phyloP scores from a whole-genome alignment of 257 asterid genomes.

The Nicotiana benthamiana region DNA sequence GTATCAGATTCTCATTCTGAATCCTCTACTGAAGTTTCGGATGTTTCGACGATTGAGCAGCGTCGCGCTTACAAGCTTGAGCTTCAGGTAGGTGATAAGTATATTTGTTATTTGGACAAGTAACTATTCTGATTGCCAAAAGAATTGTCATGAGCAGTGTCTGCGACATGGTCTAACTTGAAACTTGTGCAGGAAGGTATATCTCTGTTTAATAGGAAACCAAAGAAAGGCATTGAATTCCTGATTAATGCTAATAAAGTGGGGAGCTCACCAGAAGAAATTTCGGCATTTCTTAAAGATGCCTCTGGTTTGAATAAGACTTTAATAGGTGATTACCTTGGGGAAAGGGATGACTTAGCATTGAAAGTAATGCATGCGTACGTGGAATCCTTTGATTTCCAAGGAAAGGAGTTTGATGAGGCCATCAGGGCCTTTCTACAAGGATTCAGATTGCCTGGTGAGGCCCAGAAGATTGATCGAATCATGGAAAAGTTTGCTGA shows the following conservation, averaged over 20 bases:
- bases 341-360: slow-evolving; percentile 97
- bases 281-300: slow-evolving; percentile 79
- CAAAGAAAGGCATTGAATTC: slow-evolving; percentile 92
- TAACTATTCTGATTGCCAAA: slow-evolving; percentile 13
- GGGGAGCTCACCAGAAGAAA: slow-evolving; percentile 82
- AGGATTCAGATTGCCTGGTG: slow-evolving; percentile 97
- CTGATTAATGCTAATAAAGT: slow-evolving; percentile 90
- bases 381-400: slow-evolving; percentile 95
- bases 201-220: slow-evolving; percentile 94
- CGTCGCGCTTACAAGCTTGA: slow-evolving; percentile 98
- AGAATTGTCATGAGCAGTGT: background rate
- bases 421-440: slow-evolving; percentile 86
- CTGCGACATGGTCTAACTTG: slow-evolving; percentile 16
- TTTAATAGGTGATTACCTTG: slow-evolving; percentile 92
- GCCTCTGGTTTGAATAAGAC: slow-evolving; percentile 84
- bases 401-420: slow-evolving; percentile 88
- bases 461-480: slow-evolving; percentile 98
- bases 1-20: slow-evolving; percentile 83
- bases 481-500: slow-evolving; percentile 98
- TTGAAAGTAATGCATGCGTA: slow-evolving; percentile 96
- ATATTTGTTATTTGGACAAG: slow-evolving; percentile 12
- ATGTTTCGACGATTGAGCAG: slow-evolving; percentile 82
- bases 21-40: slow-evolving; percentile 81
- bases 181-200: slow-evolving; percentile 90
- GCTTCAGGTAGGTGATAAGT: slow-evolving; percentile 66